phyloP scores from a whole-genome alignment of 345 rosid genomes.

The Schrenkiella parvula region DNA sequence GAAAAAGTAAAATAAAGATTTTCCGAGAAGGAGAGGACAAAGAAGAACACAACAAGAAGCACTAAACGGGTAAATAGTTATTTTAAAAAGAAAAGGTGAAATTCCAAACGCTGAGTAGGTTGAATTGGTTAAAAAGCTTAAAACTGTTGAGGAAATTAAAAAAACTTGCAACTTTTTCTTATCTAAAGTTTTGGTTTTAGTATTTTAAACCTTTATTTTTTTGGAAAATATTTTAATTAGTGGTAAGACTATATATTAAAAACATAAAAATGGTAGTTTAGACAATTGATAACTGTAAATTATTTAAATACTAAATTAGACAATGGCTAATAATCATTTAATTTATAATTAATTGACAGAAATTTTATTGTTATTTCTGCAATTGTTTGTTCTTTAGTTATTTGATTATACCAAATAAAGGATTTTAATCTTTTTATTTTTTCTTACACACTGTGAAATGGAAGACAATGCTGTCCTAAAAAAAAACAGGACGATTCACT shows the following conservation, averaged over 20 bases:
- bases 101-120: background rate
- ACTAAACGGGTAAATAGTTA: background rate
- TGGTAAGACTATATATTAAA: background rate
- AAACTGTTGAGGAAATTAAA: background rate
- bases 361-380: background rate
- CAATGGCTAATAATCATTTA: background rate
- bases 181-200: background rate
- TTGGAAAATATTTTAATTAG: no score
- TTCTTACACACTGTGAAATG: background rate
- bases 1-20: constrained; percentile 29
- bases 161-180: background rate
- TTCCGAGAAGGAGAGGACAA: constrained; percentile 26
- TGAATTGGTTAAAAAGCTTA: constrained; percentile 16
- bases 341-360: background rate
- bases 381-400: background rate
- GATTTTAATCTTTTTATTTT: background rate
- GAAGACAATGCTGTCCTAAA: background rate
- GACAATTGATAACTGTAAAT: no score
- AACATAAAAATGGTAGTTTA: no score
- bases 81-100: background rate
- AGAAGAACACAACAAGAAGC: constrained; percentile 29
- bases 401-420: background rate
- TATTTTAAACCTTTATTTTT: background rate
- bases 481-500: background rate
- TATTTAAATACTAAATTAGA: background rate